Evolutionary conservation across 1,139 yeast genomes (phyloP), one percentile per base, ranked within the genome.

Genomic region (Kluyveromyces marxianus): DNA sequence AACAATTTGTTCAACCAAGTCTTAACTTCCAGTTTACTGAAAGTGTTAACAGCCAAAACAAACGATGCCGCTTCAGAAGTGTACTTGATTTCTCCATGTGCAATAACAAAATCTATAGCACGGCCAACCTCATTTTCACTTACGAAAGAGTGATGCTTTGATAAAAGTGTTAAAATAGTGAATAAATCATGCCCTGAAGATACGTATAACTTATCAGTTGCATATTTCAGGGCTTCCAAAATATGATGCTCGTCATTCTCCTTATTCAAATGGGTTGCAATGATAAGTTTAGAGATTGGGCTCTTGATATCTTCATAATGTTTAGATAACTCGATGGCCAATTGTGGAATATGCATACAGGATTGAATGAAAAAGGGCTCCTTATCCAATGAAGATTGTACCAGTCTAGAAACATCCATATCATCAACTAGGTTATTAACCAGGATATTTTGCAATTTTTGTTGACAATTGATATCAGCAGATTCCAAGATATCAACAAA

Each of bases 1-100:
- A 76, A 69, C 3, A 79, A 69, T 52, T 79, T 76, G 48, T 63
- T 65, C 32, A 67, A 40, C 71, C 73, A 70, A 6, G 50, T 51
- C 28, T 52, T 46, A 4, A 60, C 52, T 14, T 10, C 36, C 0
- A 49, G 48, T 5, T 53, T 45, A 2, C 61, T 58, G 35, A 49
- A 52, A 3, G 44, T 28, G 7, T 46, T 48, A n/a, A 49, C 44
- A 1, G 41, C 14, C 0, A 36, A 41, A n/a, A 67, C 53, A 31
- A 66, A 53, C 14, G 50, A 47, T 3, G 63, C 56, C n/a, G 58
- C 58, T 27, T 52, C 55, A 4, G 63, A 50, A n/a, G 58, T 54
- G 41, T 59, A 68, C 46, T 66, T 68, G 45, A 58, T 58, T 2
- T 42, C 25, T 25, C 54, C 48, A 10, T 56, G 56, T 1, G 59